Evolutionary conservation across 2,329 filamentous ascomycete species (phyloP).

Genomic region (Pestalotiopsis sp.): DNA sequence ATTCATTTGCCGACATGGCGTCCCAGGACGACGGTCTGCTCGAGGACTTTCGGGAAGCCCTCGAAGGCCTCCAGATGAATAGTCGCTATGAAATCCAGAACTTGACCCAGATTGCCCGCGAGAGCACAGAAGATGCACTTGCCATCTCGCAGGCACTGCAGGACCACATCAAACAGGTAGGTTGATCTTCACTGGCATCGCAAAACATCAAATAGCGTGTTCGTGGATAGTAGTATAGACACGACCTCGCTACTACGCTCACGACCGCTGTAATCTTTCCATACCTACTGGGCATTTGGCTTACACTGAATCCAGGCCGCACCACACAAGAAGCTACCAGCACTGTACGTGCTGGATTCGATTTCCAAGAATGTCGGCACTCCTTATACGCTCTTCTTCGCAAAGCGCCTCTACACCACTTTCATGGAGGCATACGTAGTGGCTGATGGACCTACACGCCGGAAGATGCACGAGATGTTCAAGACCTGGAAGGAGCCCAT

Average conservation of each 20-base stretch:
- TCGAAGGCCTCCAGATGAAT: conserved; percentile 90
- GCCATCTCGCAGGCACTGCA: conserved; percentile 89
- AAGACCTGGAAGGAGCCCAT: conserved; percentile 98
- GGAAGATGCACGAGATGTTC: conserved; percentile 95
- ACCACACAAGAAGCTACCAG: conserved; percentile 86
- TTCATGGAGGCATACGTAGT: conserved; percentile 97
- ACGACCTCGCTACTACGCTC: not conserved
- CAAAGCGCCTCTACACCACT: conserved; percentile 86
- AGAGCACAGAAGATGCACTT: conserved; percentile 94
- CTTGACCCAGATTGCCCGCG: conserved; percentile 94
- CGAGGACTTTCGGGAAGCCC: conserved; percentile 89
- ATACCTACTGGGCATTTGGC: conserved; percentile 25
- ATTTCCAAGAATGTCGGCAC: conserved; percentile 99
- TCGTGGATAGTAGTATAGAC: not conserved
- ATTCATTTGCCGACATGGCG: conserved; percentile 40
- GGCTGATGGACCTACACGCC: conserved; percentile 79
- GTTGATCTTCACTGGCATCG: conserved; percentile 37
- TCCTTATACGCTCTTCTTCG: conserved; percentile 94
- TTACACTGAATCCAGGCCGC: conserved; percentile 67
- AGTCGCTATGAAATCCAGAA: conserved; percentile 96
- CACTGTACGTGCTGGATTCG: conserved; percentile 97
- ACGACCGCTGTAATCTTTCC: not conserved
- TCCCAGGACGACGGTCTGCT: conserved; percentile 77
- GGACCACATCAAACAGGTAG: conserved; percentile 93
- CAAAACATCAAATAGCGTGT: conserved; percentile 11